Base-by-base conservation (phyloP, 805 yeast genomes). In the Barnettozyma sucrosica region DNA sequence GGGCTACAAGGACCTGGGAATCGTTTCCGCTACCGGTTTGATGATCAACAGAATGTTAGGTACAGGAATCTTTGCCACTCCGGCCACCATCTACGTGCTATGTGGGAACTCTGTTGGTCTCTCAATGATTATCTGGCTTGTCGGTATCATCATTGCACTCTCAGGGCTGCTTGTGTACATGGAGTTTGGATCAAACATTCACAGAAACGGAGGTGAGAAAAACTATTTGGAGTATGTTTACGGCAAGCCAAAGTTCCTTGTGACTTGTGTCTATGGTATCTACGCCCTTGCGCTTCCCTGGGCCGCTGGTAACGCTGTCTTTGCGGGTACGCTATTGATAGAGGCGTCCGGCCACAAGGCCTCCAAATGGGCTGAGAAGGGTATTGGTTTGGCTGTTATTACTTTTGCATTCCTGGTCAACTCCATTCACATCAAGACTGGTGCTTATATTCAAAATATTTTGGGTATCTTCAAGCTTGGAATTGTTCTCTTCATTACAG, bases 151-250 rank as follows among this genome's bases (percentile, higher is more conserved):
- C 32, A 85, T 85, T 54, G 85, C 92, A 4, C 66, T 76, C 9
- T 64, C 80, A 30, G 85, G 85, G 32, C 64, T 83, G 55, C 74
- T 79, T 58, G 88, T 83, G 3, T 86, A 85, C 64, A 79, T 85
- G 80, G 93, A 85, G 61, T 83, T 84, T 63, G 95, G 95, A 14
- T 77, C 85, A 5, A 82, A 83, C 38, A 79, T 85, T 48, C 87
- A 88, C 41, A 77, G 84, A 67, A 85, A 86, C 58, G 95, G 95
- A 55, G 96, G 93, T 55, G 95, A 87, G 61, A 85, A 85, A 66
- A 85, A 84, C 58, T 87, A 87, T 62, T 67, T 87, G 56, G 93
- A 86, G 62, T 82, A 75, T 55, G 77, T 85, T 43, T 87, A 73
- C 67, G 72, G 71, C 43, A 79, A 76, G 55, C 95, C 95, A 37